A percentile compares a stretch with the other conserved stretches of the same genome.
phyloP scores from a whole-genome alignment of 352 stramenopile genomes.

The Blastocystis sp. region DNA sequence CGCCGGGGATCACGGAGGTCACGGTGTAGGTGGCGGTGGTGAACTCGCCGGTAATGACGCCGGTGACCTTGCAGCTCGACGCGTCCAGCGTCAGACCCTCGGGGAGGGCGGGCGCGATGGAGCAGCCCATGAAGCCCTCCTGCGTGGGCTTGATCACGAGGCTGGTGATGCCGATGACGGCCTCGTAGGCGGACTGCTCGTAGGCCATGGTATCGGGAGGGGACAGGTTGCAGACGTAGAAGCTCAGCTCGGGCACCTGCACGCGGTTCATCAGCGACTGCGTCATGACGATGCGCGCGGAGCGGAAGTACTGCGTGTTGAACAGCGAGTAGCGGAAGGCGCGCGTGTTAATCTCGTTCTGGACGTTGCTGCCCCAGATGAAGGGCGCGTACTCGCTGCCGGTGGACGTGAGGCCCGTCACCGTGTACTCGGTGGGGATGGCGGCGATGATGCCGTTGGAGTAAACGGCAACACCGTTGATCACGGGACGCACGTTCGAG shows the following conservation, averaged over 20 bases:
- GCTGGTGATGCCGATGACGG: neutral
- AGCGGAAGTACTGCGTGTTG: neutral
- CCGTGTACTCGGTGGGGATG: neutral
- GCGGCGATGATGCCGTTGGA: neutral
- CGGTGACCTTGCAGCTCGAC: slow-evolving; percentile 28
- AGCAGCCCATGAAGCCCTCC: neutral
- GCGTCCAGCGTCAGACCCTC: slow-evolving; percentile 38
- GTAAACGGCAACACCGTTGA: neutral
- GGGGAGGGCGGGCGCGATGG: slow-evolving; percentile 47
- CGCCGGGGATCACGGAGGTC: neutral
- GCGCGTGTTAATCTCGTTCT: neutral
- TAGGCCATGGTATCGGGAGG: neutral
- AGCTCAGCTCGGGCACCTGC: neutral
- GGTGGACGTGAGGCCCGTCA: neutral
- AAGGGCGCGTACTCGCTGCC: neutral
- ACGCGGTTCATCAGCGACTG: neutral
- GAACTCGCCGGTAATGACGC: neutral
- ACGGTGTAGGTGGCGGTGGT: slow-evolving; percentile 11
- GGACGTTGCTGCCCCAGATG: neutral
- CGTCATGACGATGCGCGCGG: neutral
- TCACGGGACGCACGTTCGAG: neutral
- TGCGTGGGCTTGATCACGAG: neutral
- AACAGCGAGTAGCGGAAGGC: neutral
- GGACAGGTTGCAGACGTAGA: neutral
- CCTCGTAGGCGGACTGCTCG: neutral